These are phyloP conservation scores for Penicillium rolfsii DNA, from an alignment of 2,329 filamentous ascomycete species.

Conservation along the genomic window DNA sequence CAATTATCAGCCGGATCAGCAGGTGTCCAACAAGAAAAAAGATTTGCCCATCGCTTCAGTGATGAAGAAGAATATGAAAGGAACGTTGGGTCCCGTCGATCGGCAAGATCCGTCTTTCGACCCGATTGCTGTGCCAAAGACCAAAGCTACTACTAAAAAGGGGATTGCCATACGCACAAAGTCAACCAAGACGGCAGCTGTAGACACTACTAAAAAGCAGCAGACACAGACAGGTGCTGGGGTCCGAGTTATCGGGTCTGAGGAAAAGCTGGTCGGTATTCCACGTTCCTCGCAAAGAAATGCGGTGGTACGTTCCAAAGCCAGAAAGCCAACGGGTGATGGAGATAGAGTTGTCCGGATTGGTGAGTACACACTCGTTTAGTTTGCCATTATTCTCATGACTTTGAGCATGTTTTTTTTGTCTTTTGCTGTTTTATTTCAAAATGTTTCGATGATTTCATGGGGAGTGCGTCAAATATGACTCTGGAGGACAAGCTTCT, in stretches of 20 bases:
- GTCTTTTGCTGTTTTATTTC: constrained; percentile 31
- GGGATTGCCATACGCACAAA: background rate
- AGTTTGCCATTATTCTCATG: constrained; percentile 25
- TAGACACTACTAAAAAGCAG: too few relatives aligned
- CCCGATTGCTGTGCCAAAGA: background rate
- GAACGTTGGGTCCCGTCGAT: constrained; percentile 5
- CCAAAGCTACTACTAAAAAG: background rate
- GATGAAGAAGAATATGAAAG: constrained; percentile 15
- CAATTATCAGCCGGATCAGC: background rate
- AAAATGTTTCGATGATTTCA: constrained; percentile 30
- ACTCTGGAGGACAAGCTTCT: background rate
- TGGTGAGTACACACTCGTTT: constrained; percentile 34
- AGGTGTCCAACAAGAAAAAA: background rate
- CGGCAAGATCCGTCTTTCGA: background rate
- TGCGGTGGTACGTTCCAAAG: background rate
- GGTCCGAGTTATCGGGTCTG: background rate
- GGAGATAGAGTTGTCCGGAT: background rate
- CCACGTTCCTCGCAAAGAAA: background rate
- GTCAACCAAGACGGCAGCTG: background rate
- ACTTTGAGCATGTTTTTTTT: constrained; percentile 28
- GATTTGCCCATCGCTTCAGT: background rate
- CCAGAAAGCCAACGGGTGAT: background rate
- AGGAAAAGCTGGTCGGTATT: background rate
- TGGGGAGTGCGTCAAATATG: constrained; percentile 15
- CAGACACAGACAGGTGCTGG: background rate